These are phyloP conservation scores for Babjeviella inositovora DNA, from an alignment of 805 yeast species.

Conservation along the genomic window DNA sequence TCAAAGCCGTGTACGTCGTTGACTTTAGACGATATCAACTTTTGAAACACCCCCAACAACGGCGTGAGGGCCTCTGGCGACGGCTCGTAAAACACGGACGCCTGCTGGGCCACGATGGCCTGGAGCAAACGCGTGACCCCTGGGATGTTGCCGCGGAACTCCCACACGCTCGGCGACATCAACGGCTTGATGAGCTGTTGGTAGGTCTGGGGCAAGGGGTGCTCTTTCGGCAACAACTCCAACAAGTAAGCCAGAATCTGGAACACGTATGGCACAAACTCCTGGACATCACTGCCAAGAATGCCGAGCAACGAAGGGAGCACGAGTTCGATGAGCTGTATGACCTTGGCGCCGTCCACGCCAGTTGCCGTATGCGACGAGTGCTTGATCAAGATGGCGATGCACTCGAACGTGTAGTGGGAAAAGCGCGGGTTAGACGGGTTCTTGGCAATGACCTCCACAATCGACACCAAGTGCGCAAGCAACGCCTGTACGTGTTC, in stretches of 20 bases:
- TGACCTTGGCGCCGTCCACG: too few species aligned
- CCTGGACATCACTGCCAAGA: conserved; percentile 76
- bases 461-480: conserved; percentile 52
- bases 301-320: conserved; percentile 55
- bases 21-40: conserved; percentile 68
- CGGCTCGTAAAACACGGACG: conserved; percentile 19
- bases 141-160: conserved; percentile 81
- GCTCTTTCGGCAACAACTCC: conserved; percentile 33
- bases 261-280: conserved; percentile 84
- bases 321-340: conserved; percentile 21
- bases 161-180: conserved; percentile 89
- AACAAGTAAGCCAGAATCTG: conserved; percentile 76
- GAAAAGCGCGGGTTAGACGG: conserved; percentile 93
- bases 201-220: conserved; percentile 47
- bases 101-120: conserved; percentile 40
- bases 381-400: conserved; percentile 59
- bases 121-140: conserved; percentile 73
- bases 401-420: conserved; percentile 80
- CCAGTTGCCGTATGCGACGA: too few species aligned
- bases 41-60: conserved; percentile 91
- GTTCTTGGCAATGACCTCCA: conserved; percentile 60
- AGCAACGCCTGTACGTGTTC: conserved; percentile 29
- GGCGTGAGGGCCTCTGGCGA: conserved; percentile 38
- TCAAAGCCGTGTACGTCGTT: conserved; percentile 81
- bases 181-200: conserved; percentile 63